Evolutionary conservation across 2,329 filamentous ascomycete genomes (phyloP).

Genomic region (Davidsoniella eucalypti): DNA sequence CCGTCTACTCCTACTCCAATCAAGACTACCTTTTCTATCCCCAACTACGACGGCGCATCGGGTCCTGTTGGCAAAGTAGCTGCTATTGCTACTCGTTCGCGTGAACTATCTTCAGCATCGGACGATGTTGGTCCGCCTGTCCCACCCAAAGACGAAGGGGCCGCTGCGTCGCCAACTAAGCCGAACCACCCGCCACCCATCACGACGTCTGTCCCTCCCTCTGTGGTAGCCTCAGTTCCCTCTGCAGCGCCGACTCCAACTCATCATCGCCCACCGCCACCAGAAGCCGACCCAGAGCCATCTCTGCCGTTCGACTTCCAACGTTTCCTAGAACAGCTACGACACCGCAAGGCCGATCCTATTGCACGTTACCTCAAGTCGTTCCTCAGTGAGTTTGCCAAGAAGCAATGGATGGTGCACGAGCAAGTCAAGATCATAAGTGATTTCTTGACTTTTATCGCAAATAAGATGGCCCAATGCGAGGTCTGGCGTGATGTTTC

Average conservation of each 20-base stretch:
- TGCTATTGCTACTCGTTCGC: constrained; percentile 17
- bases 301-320: constrained; percentile 92
- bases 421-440: constrained; percentile 98
- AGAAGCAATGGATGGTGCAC: constrained; percentile 98
- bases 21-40: constrained; percentile 20
- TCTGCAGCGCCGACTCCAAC: constrained; percentile 30
- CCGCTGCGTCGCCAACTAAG: constrained; percentile 16
- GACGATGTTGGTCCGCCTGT: constrained; percentile 39
- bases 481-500: constrained; percentile 94
- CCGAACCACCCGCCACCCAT: background rate
- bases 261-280: constrained; percentile 48
- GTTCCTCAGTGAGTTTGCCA: constrained; percentile 85
- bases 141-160: constrained; percentile 35
- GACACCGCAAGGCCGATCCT: constrained; percentile 93
- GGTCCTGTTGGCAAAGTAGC: constrained; percentile 8
- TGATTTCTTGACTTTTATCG: constrained; percentile 91
- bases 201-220: background rate
- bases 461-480: constrained; percentile 94
- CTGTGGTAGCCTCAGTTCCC: background rate
- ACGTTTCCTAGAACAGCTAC: constrained; percentile 84
- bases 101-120: constrained; percentile 13
- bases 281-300: constrained; percentile 63
- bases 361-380: constrained; percentile 92
- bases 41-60: background rate
- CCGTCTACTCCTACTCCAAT: constrained; percentile 24